Conservation (phyloP, 2,329 filamentous ascomycete species). For the Scleromitrula shiraiana region DNA sequence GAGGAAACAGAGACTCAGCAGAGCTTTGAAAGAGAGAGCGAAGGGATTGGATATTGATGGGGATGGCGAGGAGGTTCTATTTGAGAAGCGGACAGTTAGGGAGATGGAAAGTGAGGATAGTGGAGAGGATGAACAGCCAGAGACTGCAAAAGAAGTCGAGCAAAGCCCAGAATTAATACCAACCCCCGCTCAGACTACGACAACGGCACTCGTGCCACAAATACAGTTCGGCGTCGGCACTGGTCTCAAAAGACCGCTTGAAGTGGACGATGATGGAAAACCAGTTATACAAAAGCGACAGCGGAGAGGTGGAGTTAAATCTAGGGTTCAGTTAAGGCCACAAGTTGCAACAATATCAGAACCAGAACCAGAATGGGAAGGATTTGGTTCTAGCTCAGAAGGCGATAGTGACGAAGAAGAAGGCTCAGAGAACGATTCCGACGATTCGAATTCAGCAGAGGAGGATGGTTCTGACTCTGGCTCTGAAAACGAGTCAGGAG, state of each 20-base stretch:
- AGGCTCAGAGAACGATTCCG: conserved; percentile 30
- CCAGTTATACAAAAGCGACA: conserved; percentile 80
- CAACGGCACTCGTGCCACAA: conserved; percentile 2
- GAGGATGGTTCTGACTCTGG: background rate
- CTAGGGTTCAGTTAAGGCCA: conserved; percentile 44
- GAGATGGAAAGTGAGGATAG: conserved; percentile 29
- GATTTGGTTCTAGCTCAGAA: conserved; percentile 46
- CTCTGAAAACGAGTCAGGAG: background rate
- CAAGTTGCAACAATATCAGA: conserved; percentile 35
- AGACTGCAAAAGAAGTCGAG: background rate
- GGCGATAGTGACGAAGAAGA: conserved; percentile 31
- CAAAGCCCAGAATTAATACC: conserved; percentile 6
- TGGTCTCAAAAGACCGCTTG: conserved; percentile 80
- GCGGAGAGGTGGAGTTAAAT: conserved; percentile 55
- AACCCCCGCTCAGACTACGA: background rate
- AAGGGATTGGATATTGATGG: conserved; percentile 23
- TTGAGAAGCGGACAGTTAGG: conserved; percentile 33
- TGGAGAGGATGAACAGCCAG: conserved; percentile 17
- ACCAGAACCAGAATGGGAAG: conserved; percentile 50
- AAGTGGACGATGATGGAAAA: conserved; percentile 65
- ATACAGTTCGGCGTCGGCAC: conserved; percentile 47
- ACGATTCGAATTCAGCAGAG: conserved; percentile 23
- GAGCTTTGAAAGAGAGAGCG: conserved; percentile 46
- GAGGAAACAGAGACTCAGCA: conserved; percentile 59
- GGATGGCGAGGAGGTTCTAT: conserved; percentile 44